Conservation (phyloP, 2,329 filamentous ascomycete genomes). For the Stachybotrys echinatus region DNA sequence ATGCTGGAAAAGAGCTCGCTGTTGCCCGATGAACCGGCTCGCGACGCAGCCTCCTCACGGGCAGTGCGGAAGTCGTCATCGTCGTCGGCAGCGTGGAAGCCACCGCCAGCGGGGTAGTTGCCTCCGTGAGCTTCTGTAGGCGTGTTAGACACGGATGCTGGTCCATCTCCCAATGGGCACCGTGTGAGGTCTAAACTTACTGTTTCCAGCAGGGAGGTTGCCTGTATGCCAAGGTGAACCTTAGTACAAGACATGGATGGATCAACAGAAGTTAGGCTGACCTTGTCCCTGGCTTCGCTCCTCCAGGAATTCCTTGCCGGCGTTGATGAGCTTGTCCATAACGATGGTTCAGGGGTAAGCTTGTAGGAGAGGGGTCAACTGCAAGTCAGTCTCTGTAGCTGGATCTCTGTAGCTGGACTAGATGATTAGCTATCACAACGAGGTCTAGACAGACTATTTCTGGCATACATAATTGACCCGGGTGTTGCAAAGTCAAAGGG, state of each 20-base stretch:
- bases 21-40: conserved; percentile 41
- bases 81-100: conserved; percentile 32
- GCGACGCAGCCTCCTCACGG: conserved; percentile 40
- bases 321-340: conserved; percentile 34
- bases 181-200: conserved; percentile 5
- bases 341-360: conserved; percentile 6
- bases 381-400: too few relatives aligned
- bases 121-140: conserved; percentile 8
- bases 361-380: not conserved
- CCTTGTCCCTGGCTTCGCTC: conserved; percentile 18
- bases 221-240: not conserved
- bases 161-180: not conserved
- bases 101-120: conserved; percentile 20
- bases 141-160: not conserved
- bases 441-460: too few relatives aligned
- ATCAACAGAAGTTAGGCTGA: conserved; percentile 1
- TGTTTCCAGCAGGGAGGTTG: conserved; percentile 8
- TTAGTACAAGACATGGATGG: not conserved
- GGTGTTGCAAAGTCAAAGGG: too few relatives aligned
- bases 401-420: too few relatives aligned
- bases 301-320: conserved; percentile 31
- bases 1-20: conserved; percentile 44
- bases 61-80: conserved; percentile 44
- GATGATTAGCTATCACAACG: too few relatives aligned
- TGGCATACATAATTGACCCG: too few relatives aligned